phyloP scores from a whole-genome alignment of 2,329 filamentous ascomycete species.

The Cladosporium sp. region DNA sequence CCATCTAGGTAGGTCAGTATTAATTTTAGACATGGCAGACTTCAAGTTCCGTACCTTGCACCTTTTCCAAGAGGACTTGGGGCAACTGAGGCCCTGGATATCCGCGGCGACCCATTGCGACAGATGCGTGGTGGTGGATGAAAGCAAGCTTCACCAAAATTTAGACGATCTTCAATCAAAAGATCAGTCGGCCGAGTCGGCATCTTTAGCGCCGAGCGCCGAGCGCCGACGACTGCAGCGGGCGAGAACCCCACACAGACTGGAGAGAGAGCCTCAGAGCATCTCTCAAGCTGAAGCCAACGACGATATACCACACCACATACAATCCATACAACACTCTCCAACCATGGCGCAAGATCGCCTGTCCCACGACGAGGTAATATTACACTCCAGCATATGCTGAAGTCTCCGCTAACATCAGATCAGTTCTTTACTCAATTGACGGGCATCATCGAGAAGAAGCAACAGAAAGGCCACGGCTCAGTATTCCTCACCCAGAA shows the following conservation, averaged over 20 bases:
- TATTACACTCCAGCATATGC: background rate
- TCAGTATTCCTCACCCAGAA: constrained; percentile 74
- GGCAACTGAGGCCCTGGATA: constrained; percentile 42
- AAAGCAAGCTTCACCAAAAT: background rate
- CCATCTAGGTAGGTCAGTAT: constrained; percentile 11
- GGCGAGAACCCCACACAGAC: constrained; percentile 6
- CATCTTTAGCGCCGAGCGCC: background rate
- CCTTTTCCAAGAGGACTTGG: constrained; percentile 41
- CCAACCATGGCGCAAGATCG: constrained; percentile 46
- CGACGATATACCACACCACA: too few species aligned
- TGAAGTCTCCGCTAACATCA: background rate
- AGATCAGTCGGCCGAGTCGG: background rate
- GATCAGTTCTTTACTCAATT: constrained; percentile 69
- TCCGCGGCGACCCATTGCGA: constrained; percentile 22
- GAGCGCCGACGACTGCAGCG: too few species aligned
- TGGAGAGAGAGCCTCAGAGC: background rate
- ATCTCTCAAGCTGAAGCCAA: too few species aligned
- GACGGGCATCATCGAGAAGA: constrained; percentile 61
- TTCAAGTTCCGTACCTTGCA: constrained; percentile 21
- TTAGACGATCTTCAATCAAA: background rate
- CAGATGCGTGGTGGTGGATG: background rate
- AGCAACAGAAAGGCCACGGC: constrained; percentile 67
- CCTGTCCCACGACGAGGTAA: constrained; percentile 60
- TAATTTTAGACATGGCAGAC: background rate
- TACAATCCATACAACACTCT: background rate